Conservation (phyloP, 2,329 filamentous ascomycete species). For the Colletotrichum echinochloae region DNA sequence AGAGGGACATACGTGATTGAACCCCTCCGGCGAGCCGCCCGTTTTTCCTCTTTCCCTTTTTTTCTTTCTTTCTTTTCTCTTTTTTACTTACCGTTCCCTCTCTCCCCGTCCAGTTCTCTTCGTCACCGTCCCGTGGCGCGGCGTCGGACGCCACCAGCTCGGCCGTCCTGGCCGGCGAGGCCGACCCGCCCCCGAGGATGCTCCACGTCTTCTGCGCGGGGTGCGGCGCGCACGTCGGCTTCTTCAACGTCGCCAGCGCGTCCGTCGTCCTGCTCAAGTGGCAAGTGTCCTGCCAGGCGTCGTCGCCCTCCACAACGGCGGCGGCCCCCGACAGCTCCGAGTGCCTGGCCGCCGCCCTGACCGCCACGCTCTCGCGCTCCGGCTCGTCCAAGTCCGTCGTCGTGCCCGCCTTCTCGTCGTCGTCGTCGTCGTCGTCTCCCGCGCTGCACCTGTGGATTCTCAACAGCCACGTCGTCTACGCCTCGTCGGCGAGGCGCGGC, state of each 20-base stretch:
- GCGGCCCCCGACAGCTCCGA: conserved; percentile 57
- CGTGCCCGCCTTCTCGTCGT: conserved; percentile 50
- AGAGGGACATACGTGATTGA: conserved; percentile 60
- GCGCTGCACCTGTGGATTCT: conserved; percentile 66
- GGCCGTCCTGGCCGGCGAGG: conserved; percentile 44
- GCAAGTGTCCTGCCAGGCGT: conserved; percentile 59
- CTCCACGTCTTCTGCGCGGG: conserved; percentile 59
- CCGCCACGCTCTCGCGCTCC: conserved; percentile 66
- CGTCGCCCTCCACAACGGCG: conserved; percentile 38
- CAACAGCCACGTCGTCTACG: conserved; percentile 66
- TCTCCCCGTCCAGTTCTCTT: conserved; percentile 51
- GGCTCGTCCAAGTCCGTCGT: conserved; percentile 69
- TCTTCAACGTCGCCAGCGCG: conserved; percentile 57
- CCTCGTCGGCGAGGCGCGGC: conserved; percentile 53
- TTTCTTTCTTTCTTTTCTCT: neutral
- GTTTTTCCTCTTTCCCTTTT: too few relatives aligned
- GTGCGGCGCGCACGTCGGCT: conserved; percentile 61
- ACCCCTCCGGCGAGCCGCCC: conserved; percentile 21
- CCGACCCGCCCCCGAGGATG: conserved; percentile 43
- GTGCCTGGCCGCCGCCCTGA: conserved; percentile 65
- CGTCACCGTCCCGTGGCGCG: conserved; percentile 47
- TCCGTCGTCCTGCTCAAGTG: conserved; percentile 69
- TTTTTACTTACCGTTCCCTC: conserved; percentile 11
- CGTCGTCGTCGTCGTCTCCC: neutral
- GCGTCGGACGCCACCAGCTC: conserved; percentile 47